Evolutionary conservation across 2,329 filamentous ascomycete genomes (phyloP).

Genomic region (Verticillium zaregamsianum): DNA sequence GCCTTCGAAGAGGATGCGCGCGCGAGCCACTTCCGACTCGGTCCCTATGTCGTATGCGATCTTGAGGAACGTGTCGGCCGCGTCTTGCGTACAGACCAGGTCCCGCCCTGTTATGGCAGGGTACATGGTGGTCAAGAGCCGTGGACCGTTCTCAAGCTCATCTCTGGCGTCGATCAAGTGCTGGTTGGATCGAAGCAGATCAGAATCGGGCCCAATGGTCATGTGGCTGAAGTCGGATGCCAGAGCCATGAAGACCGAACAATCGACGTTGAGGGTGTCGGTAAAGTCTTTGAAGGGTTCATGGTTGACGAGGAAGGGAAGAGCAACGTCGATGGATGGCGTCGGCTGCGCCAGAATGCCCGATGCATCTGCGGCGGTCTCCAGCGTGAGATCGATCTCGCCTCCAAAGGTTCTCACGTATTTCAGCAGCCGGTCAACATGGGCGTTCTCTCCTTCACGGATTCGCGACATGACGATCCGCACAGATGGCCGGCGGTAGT

Average conservation of each 20-base stretch:
- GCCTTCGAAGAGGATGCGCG: slow-evolving; percentile 21
- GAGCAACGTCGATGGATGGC: slow-evolving; percentile 20
- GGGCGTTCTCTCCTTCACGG: slow-evolving; percentile 17
- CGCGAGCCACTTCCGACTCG: slow-evolving; percentile 28
- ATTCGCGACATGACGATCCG: slow-evolving; percentile 30
- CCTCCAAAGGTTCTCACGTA: slow-evolving; percentile 20
- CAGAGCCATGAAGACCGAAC: slow-evolving; percentile 35
- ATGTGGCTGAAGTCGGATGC: slow-evolving; percentile 35
- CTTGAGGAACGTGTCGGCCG: slow-evolving; percentile 32
- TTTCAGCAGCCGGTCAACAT: slow-evolving; percentile 27
- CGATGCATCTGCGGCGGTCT: slow-evolving; percentile 15
- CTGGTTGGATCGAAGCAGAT: slow-evolving; percentile 25
- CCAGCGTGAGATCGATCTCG: slow-evolving; percentile 27
- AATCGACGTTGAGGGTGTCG: slow-evolving; percentile 33
- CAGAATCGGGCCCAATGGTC: slow-evolving; percentile 19
- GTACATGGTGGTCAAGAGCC: slow-evolving; percentile 22
- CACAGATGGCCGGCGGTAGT: slow-evolving; percentile 31
- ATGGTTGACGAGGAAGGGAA: slow-evolving; percentile 23
- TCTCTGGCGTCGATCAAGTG: slow-evolving; percentile 30
- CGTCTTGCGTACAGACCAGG: slow-evolving; percentile 32
- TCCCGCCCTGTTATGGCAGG: slow-evolving; percentile 25
- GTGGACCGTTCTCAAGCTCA: slow-evolving; percentile 15
- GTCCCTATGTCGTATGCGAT: slow-evolving; percentile 32
- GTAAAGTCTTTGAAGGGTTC: slow-evolving; percentile 28
- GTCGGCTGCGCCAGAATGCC: slow-evolving; percentile 17